These are phyloP conservation scores for Haplosporangium gracile DNA, from an alignment of 192 early-diverging fungal species.

Conservation along the genomic window DNA sequence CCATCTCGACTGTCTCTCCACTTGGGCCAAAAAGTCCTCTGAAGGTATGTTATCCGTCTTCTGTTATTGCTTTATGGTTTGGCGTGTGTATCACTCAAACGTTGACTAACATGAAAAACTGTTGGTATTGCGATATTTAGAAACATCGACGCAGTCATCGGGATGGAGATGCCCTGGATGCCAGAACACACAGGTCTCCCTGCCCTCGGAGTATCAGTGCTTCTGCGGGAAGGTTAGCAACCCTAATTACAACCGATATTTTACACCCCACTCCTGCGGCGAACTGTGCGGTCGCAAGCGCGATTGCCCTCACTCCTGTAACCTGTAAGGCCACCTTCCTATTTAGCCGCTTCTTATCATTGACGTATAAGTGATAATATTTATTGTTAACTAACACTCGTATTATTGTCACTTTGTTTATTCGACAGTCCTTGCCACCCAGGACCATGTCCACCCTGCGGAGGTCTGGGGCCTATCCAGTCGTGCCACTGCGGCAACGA, in stretches of 20 bases:
- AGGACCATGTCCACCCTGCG: slow-evolving; percentile 93
- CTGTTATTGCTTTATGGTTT: neutral
- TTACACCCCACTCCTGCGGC: slow-evolving; percentile 87
- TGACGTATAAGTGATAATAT: neutral
- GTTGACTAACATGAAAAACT: neutral
- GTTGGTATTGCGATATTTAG: neutral
- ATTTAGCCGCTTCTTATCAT: neutral
- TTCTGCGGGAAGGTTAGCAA: slow-evolving; percentile 85
- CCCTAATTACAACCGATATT: slow-evolving; percentile 70
- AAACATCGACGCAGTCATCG: slow-evolving; percentile 5
- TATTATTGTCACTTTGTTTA: slow-evolving; percentile 1
- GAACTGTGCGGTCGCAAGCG: slow-evolving; percentile 72
- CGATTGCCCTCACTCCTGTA: slow-evolving; percentile 82
- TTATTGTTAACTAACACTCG: neutral
- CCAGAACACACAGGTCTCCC: slow-evolving; percentile 72
- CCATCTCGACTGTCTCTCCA: slow-evolving; percentile 84
- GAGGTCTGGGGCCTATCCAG: slow-evolving; percentile 76
- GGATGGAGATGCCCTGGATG: slow-evolving; percentile 94
- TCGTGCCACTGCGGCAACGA: slow-evolving; percentile 87
- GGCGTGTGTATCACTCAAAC: no score
- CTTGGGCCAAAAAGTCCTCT: slow-evolving; percentile 78
- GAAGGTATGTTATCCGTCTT: slow-evolving; percentile 39
- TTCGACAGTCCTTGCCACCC: slow-evolving; percentile 82
- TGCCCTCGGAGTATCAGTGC: slow-evolving; percentile 82
- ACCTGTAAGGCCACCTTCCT: slow-evolving; percentile 57